Evolutionary conservation across 495 filamentous ascomycete species (phyloP).

Genomic region (Penicillium parvum): DNA sequence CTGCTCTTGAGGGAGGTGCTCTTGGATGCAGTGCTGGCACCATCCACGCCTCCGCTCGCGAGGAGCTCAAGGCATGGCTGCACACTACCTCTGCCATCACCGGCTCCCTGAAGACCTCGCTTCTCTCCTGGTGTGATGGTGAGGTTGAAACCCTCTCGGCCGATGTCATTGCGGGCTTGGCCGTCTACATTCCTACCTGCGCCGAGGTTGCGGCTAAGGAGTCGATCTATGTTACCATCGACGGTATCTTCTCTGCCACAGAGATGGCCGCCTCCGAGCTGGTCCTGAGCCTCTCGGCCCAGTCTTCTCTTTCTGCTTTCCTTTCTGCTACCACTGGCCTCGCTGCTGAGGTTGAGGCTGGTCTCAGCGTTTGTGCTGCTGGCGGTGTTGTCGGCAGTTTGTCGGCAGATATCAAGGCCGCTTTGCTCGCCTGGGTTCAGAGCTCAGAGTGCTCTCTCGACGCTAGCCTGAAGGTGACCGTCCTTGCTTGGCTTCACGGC

Average conservation of each 20-base stretch:
- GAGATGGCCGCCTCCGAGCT: conserved; percentile 28
- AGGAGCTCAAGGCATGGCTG: conserved; percentile 35
- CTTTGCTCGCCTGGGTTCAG: conserved; percentile 32
- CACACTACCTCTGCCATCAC: conserved; percentile 23
- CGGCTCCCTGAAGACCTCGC: conserved; percentile 10
- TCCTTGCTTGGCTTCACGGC: conserved; percentile 36
- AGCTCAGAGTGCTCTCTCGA: conserved; percentile 29
- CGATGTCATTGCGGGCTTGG: conserved; percentile 28
- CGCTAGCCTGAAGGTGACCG: conserved; percentile 26
- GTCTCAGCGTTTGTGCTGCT: conserved; percentile 22
- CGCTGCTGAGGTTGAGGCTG: conserved; percentile 10
- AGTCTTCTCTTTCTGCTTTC: conserved; percentile 31
- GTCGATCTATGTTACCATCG: conserved; percentile 35
- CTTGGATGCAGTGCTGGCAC: conserved; percentile 34
- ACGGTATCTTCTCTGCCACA: conserved; percentile 36
- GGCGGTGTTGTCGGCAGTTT: too few species aligned
- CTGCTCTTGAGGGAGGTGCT: conserved; percentile 37
- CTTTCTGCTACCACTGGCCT: too few species aligned
- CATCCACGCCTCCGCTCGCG: conserved; percentile 29
- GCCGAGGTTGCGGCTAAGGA: conserved; percentile 37
- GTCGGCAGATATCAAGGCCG: conserved; percentile 29
- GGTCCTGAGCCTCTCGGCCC: conserved; percentile 30
- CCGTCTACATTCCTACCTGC: conserved; percentile 35
- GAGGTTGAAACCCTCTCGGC: conserved; percentile 11
- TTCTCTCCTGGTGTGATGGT: conserved; percentile 15